phyloP scores from a whole-genome alignment of 2,329 filamentous ascomycete genomes.

The Ceratocystis papillata region DNA sequence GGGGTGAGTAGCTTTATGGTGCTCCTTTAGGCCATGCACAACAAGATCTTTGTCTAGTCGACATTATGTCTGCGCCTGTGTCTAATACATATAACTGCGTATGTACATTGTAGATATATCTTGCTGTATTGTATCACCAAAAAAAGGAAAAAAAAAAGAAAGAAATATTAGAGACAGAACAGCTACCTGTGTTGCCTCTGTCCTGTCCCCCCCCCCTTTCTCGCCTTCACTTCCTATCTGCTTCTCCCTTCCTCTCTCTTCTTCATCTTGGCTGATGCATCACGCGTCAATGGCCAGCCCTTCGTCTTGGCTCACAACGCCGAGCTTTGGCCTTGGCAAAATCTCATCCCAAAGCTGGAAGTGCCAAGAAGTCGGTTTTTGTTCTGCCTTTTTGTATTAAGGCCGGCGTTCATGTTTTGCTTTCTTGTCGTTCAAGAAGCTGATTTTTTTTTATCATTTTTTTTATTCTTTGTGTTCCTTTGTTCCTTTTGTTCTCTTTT shows the following conservation, averaged over 20 bases:
- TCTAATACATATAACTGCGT: too few species aligned
- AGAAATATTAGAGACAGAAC: neutral
- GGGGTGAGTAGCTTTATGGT: too few species aligned
- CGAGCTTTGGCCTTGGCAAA: slow-evolving; percentile 24
- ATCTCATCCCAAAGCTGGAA: slow-evolving; percentile 20
- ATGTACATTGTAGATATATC: too few species aligned
- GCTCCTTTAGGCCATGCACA: too few species aligned
- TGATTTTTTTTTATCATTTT: slow-evolving; percentile 6
- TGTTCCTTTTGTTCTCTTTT: neutral
- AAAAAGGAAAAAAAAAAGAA: neutral
- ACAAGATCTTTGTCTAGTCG: too few species aligned
- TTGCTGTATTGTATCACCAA: slow-evolving; percentile 1
- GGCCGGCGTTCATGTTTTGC: slow-evolving; percentile 1
- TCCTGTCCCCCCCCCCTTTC: neutral
- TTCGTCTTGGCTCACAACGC: slow-evolving; percentile 24
- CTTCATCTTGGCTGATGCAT: slow-evolving; percentile 20
- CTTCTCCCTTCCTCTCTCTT: neutral
- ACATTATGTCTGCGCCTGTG: too few species aligned
- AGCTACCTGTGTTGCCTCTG: neutral
- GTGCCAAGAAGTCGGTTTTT: slow-evolving; percentile 20
- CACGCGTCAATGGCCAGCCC: slow-evolving; percentile 19
- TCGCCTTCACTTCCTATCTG: neutral
- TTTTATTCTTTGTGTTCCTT: slow-evolving; percentile 11
- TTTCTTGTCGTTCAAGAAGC: neutral
- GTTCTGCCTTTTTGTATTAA: slow-evolving; percentile 9